These are phyloP conservation scores for Marasmius sp. DNA, from an alignment of 1,284 basidiomycete genomes.

Conservation along the genomic window DNA sequence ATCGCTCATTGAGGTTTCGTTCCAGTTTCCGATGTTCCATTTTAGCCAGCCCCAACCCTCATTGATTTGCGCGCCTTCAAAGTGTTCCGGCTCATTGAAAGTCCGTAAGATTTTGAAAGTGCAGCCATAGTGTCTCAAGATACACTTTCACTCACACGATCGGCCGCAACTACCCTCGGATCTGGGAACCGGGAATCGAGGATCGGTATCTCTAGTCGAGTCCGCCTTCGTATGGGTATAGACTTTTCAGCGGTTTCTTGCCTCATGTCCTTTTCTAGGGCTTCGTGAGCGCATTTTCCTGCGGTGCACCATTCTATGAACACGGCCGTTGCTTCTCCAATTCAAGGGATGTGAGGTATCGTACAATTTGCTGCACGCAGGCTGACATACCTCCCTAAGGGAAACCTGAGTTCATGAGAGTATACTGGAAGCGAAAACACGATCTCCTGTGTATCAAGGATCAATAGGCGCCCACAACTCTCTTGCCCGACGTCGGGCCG, in stretches of 20 bases:
- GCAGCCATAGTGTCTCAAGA: neutral
- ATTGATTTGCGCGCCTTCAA: constrained; percentile 55
- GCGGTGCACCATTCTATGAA: constrained; percentile 36
- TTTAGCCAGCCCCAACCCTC: constrained; percentile 73
- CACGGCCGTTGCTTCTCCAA: constrained; percentile 36
- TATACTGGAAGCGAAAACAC: constrained; percentile 42
- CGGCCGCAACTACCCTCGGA: neutral
- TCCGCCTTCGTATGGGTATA: neutral
- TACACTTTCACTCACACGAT: neutral
- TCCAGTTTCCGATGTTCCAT: constrained; percentile 65
- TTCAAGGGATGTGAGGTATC: constrained; percentile 7
- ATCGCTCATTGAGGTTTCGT: constrained; percentile 39
- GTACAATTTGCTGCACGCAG: neutral
- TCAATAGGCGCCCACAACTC: neutral
- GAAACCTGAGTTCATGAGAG: constrained; percentile 37
- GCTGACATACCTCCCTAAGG: neutral
- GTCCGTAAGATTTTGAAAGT: no score
- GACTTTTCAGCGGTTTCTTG: neutral
- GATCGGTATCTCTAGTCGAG: neutral
- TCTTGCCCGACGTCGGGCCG: no score
- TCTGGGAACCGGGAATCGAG: neutral
- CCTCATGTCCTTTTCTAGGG: neutral
- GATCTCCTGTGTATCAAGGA: constrained; percentile 30
- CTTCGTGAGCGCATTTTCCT: constrained; percentile 22
- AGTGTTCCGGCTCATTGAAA: no score